Evolutionary conservation across 768 basidiomycete species (phyloP).

Genomic region (Tylopilus rubrobrunneus): DNA sequence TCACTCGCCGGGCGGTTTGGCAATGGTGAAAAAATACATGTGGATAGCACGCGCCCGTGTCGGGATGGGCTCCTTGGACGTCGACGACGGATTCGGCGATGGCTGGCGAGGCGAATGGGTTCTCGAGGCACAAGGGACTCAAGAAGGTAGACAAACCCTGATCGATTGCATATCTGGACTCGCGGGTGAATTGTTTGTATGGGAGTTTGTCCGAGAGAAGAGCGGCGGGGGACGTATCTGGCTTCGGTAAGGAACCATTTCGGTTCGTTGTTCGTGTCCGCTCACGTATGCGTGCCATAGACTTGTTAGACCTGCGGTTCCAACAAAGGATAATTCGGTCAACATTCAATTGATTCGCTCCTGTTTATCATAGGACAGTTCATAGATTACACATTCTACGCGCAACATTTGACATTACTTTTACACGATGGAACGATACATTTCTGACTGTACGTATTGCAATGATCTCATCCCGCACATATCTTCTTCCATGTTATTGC

Average conservation of each 20-base stretch:
- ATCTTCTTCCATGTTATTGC: conserved; percentile 9
- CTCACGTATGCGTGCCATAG: conserved; percentile 6
- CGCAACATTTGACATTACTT: background rate
- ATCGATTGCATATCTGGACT: conserved; percentile 46
- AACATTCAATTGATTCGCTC: conserved; percentile 21
- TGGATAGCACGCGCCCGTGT: conserved; percentile 60
- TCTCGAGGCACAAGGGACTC: conserved; percentile 74
- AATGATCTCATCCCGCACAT: conserved; percentile 1
- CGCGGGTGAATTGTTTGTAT: conserved; percentile 35
- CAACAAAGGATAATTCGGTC: conserved; percentile 20
- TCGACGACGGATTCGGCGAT: conserved; percentile 46
- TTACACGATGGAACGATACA: conserved; percentile 14
- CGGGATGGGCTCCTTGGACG: conserved; percentile 33
- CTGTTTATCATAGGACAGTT: conserved; percentile 20
- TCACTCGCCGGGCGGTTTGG: conserved; percentile 56
- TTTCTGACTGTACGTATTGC: conserved; percentile 11
- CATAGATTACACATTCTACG: conserved; percentile 17
- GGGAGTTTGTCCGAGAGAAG: conserved; percentile 63
- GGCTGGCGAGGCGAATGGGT: conserved; percentile 79
- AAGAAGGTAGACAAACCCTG: conserved; percentile 54
- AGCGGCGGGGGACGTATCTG: conserved; percentile 56
- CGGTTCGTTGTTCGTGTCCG: background rate
- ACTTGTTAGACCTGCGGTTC: conserved; percentile 19
- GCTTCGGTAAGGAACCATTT: conserved; percentile 49
- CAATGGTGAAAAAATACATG: conserved; percentile 54